These are phyloP conservation scores for Prunus yedoensis DNA, from an alignment of 331 rosid species.

Conservation along the genomic window DNA sequence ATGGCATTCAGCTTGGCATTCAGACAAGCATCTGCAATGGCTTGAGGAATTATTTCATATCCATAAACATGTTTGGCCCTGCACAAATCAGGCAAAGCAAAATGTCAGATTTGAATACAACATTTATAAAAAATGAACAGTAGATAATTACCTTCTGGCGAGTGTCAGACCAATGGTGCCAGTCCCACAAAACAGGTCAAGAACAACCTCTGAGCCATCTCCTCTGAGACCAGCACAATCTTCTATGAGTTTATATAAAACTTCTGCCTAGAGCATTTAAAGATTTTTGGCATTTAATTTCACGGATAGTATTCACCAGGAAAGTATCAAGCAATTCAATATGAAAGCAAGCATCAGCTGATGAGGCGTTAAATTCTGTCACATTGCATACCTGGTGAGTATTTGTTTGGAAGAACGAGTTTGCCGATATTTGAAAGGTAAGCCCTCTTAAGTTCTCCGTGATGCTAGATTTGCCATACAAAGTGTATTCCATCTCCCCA, in stretches of 20 bases:
- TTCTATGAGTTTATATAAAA: slow-evolving; percentile 78
- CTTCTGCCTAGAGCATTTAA: slow-evolving; percentile 68
- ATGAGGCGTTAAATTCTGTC: slow-evolving; percentile 9
- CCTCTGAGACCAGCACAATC: slow-evolving; percentile 79
- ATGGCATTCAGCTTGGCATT: slow-evolving; percentile 75
- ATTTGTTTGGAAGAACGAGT: slow-evolving; percentile 96
- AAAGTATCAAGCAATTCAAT: slow-evolving; percentile 23
- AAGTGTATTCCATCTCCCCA: slow-evolving; percentile 85
- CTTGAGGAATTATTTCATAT: slow-evolving; percentile 90
- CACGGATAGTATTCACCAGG: slow-evolving; percentile 13
- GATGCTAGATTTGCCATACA: slow-evolving; percentile 82
- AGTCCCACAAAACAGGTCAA: slow-evolving; percentile 97
- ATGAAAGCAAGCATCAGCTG: neutral
- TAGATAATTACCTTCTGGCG: slow-evolving; percentile 62
- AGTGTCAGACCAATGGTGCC: slow-evolving; percentile 96
- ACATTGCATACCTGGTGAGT: slow-evolving; percentile 66
- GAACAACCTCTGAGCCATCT: slow-evolving; percentile 87
- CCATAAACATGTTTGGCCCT: slow-evolving; percentile 91
- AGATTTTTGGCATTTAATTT: slow-evolving; percentile 13
- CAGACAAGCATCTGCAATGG: slow-evolving; percentile 77
- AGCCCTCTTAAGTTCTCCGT: slow-evolving; percentile 84
- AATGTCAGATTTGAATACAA: neutral
- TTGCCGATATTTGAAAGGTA: slow-evolving; percentile 94
- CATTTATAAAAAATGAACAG: neutral
- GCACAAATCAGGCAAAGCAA: slow-evolving; percentile 5